A percentile compares a stretch with the other conserved stretches of the same genome.
Evolutionary conservation across 805 yeast species (phyloP).

Genomic region (Ogataea ganodermae): DNA sequence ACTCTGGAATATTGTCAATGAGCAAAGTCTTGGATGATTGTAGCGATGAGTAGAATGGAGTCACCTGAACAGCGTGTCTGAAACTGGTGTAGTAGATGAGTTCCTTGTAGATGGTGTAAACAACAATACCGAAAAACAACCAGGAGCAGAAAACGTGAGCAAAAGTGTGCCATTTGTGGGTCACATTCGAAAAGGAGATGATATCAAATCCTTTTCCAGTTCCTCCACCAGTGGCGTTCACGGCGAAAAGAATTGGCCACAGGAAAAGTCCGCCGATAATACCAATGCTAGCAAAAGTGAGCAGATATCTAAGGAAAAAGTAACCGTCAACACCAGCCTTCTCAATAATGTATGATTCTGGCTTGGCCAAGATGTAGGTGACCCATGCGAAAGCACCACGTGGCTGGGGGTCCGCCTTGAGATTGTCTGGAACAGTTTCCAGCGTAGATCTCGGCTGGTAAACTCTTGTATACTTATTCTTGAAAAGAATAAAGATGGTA

Average conservation of each 20-base stretch:
- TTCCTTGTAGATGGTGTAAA: constrained; percentile 72
- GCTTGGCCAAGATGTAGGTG: constrained; percentile 48
- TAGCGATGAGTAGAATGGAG: constrained; percentile 71
- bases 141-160: constrained; percentile 80
- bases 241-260: constrained; percentile 73
- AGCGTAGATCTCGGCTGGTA: constrained; percentile 54
- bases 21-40: constrained; percentile 72
- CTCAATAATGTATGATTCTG: constrained; percentile 65
- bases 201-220: constrained; percentile 60
- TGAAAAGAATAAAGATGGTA: constrained; percentile 40
- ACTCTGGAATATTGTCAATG: constrained; percentile 64
- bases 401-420: constrained; percentile 46
- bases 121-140: constrained; percentile 66
- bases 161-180: constrained; percentile 61
- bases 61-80: constrained; percentile 72
- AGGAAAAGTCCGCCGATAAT: constrained; percentile 53
- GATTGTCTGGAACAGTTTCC: constrained; percentile 46
- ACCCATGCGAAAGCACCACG: constrained; percentile 58
- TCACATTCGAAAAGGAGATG: constrained; percentile 63
- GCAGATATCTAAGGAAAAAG: constrained; percentile 66
- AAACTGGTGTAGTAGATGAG: constrained; percentile 68
- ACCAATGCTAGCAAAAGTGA: constrained; percentile 54
- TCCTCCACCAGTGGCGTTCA: constrained; percentile 71
- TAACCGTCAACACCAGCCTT: constrained; percentile 77
- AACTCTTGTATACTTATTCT: constrained; percentile 48